phyloP scores from a whole-genome alignment of 495 filamentous ascomycete species.

The Aspergillus carlsbadensis region DNA sequence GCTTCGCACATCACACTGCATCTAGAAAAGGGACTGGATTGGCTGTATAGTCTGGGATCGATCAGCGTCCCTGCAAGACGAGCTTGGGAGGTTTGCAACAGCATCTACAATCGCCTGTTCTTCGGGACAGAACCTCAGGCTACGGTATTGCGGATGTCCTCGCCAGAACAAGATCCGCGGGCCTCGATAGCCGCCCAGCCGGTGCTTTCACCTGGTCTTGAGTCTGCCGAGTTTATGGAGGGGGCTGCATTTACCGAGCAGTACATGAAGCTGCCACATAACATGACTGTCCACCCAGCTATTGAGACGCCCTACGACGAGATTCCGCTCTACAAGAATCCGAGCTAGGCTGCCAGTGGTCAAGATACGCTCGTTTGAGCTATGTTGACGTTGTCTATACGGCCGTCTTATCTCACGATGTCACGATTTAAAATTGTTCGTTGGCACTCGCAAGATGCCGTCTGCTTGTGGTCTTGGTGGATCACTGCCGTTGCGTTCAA shows the following conservation, averaged over 20 bases:
- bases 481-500: not conserved
- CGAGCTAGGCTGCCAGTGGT: too few relatives aligned
- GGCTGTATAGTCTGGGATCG: not conserved
- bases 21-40: constrained; percentile 1
- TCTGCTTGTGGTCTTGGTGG: not conserved
- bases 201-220: not conserved
- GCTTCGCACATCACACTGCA: constrained; percentile 5
- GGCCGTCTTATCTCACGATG: too few relatives aligned
- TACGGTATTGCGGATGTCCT: not conserved
- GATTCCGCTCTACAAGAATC: constrained; percentile 2
- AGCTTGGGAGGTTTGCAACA: constrained; percentile 4
- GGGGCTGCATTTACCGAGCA: not conserved
- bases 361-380: too few relatives aligned
- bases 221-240: not conserved
- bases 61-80: not conserved
- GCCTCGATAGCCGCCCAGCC: not conserved
- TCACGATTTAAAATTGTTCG: too few relatives aligned
- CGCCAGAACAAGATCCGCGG: not conserved
- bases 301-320: constrained; percentile 5
- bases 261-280: constrained; percentile 7
- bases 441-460: not conserved
- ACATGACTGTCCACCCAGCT: constrained; percentile 7
- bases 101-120: constrained; percentile 5
- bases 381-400: too few relatives aligned
- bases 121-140: not conserved